Percentiles rank a stretch among this genome's conserved stretches.
Evolutionary conservation across 345 rosid species (phyloP).

Genomic region (Firmiana major): DNA sequence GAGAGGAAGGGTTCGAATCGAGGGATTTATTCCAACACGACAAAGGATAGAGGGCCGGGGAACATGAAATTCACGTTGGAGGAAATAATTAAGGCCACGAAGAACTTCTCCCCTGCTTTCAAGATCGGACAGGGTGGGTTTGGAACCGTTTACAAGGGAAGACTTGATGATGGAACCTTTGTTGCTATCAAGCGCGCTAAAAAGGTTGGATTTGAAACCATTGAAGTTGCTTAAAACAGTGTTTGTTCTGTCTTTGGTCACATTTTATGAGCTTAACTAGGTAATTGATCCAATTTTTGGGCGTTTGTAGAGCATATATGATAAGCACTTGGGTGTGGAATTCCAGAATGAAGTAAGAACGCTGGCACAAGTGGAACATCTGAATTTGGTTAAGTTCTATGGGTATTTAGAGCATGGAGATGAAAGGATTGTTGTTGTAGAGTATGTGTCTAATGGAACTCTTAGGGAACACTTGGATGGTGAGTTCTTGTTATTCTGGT

Average conservation of each 20-base stretch:
- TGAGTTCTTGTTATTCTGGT: slow-evolving; percentile 30
- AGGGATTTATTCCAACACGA: slow-evolving; percentile 34
- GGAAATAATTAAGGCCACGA: slow-evolving; percentile 63
- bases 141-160: slow-evolving; percentile 89
- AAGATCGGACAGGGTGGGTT: slow-evolving; percentile 92
- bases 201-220: slow-evolving; percentile 41
- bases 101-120: slow-evolving; percentile 71
- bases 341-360: slow-evolving; percentile 77
- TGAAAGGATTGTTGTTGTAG: slow-evolving; percentile 73
- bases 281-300: background rate
- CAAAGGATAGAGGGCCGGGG: slow-evolving; percentile 38
- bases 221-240: background rate
- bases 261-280: background rate
- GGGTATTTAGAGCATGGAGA: slow-evolving; percentile 66
- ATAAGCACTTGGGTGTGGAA: slow-evolving; percentile 69
- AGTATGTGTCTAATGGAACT: slow-evolving; percentile 86
- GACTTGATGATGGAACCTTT: slow-evolving; percentile 62
- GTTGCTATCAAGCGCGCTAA: slow-evolving; percentile 90
- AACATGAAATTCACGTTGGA: slow-evolving; percentile 49
- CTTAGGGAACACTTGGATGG: slow-evolving; percentile 91
- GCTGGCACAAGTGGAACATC: slow-evolving; percentile 72
- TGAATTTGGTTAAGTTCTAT: slow-evolving; percentile 71
- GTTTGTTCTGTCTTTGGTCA: background rate
- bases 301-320: slow-evolving; percentile 60
- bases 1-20: slow-evolving; percentile 39